Evolutionary conservation across 2,329 filamentous ascomycete genomes (phyloP).

Genomic region (Ambrosiella beaveri): DNA sequence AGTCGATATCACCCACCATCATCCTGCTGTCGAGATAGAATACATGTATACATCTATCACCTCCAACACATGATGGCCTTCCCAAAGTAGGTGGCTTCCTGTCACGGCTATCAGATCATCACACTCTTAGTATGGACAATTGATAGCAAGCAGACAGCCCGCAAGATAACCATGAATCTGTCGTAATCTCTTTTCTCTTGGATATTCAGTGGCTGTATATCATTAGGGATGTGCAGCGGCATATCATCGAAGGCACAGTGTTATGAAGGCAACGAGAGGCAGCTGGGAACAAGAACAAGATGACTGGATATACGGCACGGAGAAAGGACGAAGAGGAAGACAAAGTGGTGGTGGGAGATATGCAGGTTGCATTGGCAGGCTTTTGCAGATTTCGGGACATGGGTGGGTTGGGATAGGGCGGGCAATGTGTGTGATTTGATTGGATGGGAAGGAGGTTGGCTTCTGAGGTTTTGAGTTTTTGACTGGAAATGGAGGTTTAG

Average conservation of each 20-base stretch:
- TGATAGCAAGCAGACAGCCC: too few species aligned
- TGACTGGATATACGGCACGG: background rate
- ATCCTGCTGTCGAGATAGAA: background rate
- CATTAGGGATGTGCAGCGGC: background rate
- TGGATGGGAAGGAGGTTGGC: background rate
- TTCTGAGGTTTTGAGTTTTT: background rate
- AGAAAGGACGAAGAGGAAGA: background rate
- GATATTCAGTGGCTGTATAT: background rate
- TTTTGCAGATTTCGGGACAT: background rate
- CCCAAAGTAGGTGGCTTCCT: background rate
- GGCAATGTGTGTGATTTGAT: background rate
- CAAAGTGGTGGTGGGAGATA: background rate
- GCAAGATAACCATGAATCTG: too few species aligned
- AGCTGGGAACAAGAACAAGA: background rate
- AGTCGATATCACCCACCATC: background rate
- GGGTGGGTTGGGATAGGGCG: background rate
- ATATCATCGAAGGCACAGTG: background rate
- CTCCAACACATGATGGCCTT: background rate
- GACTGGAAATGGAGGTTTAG: background rate
- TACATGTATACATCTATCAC: background rate
- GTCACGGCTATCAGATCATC: background rate
- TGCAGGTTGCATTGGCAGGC: background rate
- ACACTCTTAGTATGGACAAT: background rate
- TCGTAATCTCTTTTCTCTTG: too few species aligned
- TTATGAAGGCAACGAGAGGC: background rate